phyloP scores from a whole-genome alignment of 768 basidiomycete species.

The Candolleomyces eurysporus region DNA sequence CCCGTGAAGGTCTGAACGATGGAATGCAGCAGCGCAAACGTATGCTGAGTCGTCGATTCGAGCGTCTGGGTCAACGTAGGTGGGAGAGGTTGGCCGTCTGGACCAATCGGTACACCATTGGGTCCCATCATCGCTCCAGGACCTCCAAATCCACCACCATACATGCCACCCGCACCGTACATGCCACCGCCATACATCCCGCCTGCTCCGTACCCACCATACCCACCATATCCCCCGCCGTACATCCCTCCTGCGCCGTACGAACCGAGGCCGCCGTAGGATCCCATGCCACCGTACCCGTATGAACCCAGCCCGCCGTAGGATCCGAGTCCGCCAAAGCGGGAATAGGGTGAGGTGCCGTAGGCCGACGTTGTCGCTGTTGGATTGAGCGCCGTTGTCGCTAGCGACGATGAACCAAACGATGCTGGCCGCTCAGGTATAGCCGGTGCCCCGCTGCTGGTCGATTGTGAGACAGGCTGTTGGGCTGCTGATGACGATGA shows the following conservation, averaged over 20 bases:
- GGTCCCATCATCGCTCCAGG: conserved; percentile 20
- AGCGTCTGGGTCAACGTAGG: conserved; percentile 79
- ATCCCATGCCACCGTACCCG: conserved; percentile 37
- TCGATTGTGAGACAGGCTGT: conserved; percentile 5
- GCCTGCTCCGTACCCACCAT: conserved; percentile 22
- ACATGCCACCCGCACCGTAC: conserved; percentile 18
- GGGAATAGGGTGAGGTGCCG: conserved; percentile 45
- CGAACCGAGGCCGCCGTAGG: conserved; percentile 36
- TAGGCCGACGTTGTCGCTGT: conserved; percentile 28
- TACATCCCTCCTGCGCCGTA: conserved; percentile 26
- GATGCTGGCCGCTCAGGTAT: conserved; percentile 66
- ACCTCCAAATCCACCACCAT: conserved; percentile 16
- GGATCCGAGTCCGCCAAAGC: conserved; percentile 36
- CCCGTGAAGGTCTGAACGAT: conserved; percentile 95
- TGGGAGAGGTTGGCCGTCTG: conserved; percentile 54
- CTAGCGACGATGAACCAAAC: conserved; percentile 26
- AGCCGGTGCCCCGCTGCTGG: conserved; percentile 30
- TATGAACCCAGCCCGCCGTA: conserved; percentile 41
- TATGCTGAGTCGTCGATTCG: conserved; percentile 86
- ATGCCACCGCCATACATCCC: conserved; percentile 30
- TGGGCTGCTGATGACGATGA: conserved; percentile 23
- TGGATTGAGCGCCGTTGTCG: conserved; percentile 21
- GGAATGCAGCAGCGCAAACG: conserved; percentile 90
- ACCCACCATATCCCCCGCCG: conserved; percentile 22
- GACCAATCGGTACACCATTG: conserved; percentile 45